Evolutionary conservation across 108 stramenopile species (phyloP).

Genomic region (Nitzschia putrida): DNA sequence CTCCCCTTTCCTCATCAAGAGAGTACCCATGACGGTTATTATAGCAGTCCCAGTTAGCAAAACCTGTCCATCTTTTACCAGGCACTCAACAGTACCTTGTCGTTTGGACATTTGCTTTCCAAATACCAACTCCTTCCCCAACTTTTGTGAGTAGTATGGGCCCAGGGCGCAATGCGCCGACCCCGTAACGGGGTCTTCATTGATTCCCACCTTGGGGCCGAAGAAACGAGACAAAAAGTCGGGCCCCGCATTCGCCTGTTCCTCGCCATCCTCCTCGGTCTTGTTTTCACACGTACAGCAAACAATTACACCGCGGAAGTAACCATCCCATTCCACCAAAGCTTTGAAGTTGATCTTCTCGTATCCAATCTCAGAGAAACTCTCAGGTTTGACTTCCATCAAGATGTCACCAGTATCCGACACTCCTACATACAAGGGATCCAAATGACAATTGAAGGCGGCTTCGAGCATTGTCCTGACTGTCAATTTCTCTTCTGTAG

Average conservation of each 20-base stretch:
- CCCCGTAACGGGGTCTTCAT: slow-evolving; percentile 98
- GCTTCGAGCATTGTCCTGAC: slow-evolving; percentile 60
- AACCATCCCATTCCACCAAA: slow-evolving; percentile 61
- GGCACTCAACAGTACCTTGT: slow-evolving; percentile 83
- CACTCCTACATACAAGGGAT: slow-evolving; percentile 63
- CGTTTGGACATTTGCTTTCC: slow-evolving; percentile 88
- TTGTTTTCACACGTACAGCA: slow-evolving; percentile 47
- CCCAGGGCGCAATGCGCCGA: slow-evolving; percentile 91
- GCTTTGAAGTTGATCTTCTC: slow-evolving; percentile 55
- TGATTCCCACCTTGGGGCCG: slow-evolving; percentile 91
- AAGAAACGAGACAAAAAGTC: slow-evolving; percentile 94
- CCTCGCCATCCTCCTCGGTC: slow-evolving; percentile 11
- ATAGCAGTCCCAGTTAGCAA: slow-evolving; percentile 66
- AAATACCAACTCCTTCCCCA: slow-evolving; percentile 66
- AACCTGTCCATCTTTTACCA: slow-evolving; percentile 49
- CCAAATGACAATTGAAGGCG: slow-evolving; percentile 48
- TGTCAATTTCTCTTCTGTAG: slow-evolving; percentile 35
- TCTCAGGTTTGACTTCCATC: slow-evolving; percentile 68
- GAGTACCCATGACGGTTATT: slow-evolving; percentile 49
- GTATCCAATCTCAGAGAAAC: slow-evolving; percentile 54
- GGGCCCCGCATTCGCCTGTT: slow-evolving; percentile 14
- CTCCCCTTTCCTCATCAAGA: slow-evolving; percentile 31
- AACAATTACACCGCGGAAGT: slow-evolving; percentile 76
- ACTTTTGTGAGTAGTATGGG: slow-evolving; percentile 86
- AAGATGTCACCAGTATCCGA: slow-evolving; percentile 75